Evolutionary conservation across 441 rosid species (phyloP), one percentile per base, ranked within the genome.

Genomic region (Pelargonium australe): DNA sequence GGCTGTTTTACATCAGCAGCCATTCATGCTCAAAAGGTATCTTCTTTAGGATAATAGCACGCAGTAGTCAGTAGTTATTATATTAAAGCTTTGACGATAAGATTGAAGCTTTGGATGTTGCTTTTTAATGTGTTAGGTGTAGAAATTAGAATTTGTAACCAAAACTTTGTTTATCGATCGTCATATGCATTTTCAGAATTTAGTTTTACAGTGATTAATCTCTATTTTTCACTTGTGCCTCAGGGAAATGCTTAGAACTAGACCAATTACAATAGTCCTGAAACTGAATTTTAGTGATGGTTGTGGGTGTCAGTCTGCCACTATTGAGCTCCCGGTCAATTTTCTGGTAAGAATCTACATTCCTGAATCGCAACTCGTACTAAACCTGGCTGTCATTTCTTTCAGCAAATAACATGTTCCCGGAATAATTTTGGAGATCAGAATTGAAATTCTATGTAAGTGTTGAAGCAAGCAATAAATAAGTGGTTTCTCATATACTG

Each of bases 241-340:
- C 57, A 72, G 67, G 71, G 67, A 47, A 72, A 72, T 63, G 41
- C 49, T 61, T 28, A 61, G 64, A 58, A 43, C 70, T 17, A 72
- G 75, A 14, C 53, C 75, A 7, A 44, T 72, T 34, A 72, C 12
- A 23, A 14, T 72, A 28, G 51, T 63, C 67, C 20, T 72, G 4
- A 67, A 72, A 63, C 63, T 72, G 67, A 72, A 62, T 51, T 62
- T 67, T 34, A 60, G 75, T 3, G 53, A 67, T 47, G 75, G 75
- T 45, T 62, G 70, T 37, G 43, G 67, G 37, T 31, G 49, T 49
- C 51, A 49, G 4, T 61, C 34, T 51, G 1, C 66, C 70, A 60
- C 1, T 47, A 34, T 61, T 43, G 63, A 72, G 17, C 31, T 72
- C 53, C 71, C 75, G 0, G 28, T 72, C 34, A 72, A 34, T 20